Conservation (phyloP, 208 protist species). For the Crithidia mellificae region DNA sequence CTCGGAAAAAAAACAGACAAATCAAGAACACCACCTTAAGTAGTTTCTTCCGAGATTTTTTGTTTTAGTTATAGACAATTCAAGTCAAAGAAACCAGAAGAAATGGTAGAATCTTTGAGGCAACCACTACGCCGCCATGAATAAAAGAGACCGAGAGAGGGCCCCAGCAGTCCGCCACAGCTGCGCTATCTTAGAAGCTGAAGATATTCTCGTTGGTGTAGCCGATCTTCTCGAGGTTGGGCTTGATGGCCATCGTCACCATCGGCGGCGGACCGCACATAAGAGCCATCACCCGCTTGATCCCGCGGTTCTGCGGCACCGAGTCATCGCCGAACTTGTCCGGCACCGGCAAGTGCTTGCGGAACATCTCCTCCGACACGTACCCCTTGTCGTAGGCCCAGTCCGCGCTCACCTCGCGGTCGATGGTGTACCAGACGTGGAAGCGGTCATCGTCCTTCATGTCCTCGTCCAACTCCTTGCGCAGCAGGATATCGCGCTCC, state of each 20-base stretch:
- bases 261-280: conserved; percentile 91
- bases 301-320: conserved; percentile 38
- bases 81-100: background rate
- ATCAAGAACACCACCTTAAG: background rate
- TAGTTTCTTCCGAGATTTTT: background rate
- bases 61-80: background rate
- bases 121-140: background rate
- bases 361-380: conserved; percentile 78
- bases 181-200: conserved; percentile 52
- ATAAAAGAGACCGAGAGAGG: background rate
- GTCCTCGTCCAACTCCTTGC: conserved; percentile 81
- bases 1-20: no score
- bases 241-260: conserved; percentile 82
- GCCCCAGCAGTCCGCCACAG: no score
- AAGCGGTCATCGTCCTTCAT: conserved; percentile 46
- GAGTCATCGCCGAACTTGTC: conserved; percentile 26
- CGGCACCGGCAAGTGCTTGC: conserved; percentile 59
- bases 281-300: conserved; percentile 53
- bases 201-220: conserved; percentile 69
- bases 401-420: conserved; percentile 30
- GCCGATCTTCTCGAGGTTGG: conserved; percentile 78
- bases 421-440: conserved; percentile 85
- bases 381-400: conserved; percentile 80
- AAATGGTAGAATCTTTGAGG: background rate
- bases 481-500: conserved; percentile 91